A percentile compares a stretch with the other conserved stretches of the same genome.
phyloP scores from a whole-genome alignment of 116 monocot species.

The Thalassia testudinum region DNA sequence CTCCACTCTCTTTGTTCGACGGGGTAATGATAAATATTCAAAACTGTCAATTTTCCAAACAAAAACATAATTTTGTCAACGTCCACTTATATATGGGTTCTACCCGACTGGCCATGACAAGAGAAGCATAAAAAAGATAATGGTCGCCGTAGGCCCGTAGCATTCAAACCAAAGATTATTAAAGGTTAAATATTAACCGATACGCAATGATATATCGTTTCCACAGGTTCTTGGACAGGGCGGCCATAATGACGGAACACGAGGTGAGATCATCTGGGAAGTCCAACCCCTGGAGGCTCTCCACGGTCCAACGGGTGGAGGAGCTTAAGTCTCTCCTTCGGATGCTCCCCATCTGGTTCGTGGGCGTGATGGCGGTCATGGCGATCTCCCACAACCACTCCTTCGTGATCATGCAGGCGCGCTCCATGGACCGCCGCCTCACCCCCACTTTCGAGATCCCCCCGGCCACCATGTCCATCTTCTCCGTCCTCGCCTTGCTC shows the following conservation, averaged over 20 bases:
- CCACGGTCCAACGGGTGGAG: slow-evolving; percentile 21
- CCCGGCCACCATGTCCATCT: slow-evolving; percentile 13
- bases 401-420: slow-evolving; percentile 21
- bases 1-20: too few relatives aligned
- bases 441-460: slow-evolving; percentile 13
- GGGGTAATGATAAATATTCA: too few relatives aligned
- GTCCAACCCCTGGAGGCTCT: slow-evolving; percentile 8
- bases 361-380: slow-evolving; percentile 19
- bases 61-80: too few relatives aligned
- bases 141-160: too few relatives aligned
- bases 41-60: too few relatives aligned
- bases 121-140: too few relatives aligned
- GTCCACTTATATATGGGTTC: too few relatives aligned
- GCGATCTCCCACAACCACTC: slow-evolving; percentile 24
- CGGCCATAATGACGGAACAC: neutral
- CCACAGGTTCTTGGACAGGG: slow-evolving; percentile 2
- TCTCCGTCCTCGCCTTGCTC: slow-evolving; percentile 20
- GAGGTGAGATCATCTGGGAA: neutral
- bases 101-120: too few relatives aligned
- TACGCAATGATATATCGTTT: too few relatives aligned
- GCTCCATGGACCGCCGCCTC: slow-evolving; percentile 22
- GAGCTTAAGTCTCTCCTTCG: slow-evolving; percentile 17
- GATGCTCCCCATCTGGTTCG: slow-evolving; percentile 26
- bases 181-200: too few relatives aligned
- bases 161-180: too few relatives aligned